Conservation (phyloP, 805 yeast genomes). For the Teunomyces lycoperdinae region DNA sequence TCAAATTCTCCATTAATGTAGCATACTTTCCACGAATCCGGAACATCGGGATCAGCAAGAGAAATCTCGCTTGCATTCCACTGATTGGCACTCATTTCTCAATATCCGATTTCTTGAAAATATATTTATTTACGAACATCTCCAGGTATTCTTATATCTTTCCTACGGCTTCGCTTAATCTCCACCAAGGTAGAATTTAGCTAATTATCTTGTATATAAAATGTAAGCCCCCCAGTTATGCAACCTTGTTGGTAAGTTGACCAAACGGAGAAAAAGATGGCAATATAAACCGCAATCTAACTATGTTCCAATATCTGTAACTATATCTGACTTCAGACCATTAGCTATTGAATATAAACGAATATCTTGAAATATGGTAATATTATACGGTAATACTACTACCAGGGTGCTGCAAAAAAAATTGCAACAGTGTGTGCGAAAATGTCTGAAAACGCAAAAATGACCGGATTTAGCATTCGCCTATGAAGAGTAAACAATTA, state of each 20-base stretch:
- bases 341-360: too few relatives aligned
- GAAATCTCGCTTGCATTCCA: constrained; percentile 1
- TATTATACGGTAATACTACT: background rate
- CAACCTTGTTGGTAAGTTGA: constrained; percentile 2
- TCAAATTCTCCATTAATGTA: constrained; percentile 1
- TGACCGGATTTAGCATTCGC: too few relatives aligned
- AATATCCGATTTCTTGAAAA: background rate
- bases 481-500: too few relatives aligned
- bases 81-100: background rate
- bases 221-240: background rate
- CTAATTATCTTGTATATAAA: background rate
- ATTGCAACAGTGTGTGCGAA: background rate
- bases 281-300: background rate
- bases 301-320: background rate
- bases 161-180: background rate
- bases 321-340: too few relatives aligned
- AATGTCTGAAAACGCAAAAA: background rate
- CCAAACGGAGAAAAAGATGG: too few relatives aligned
- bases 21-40: constrained; percentile 1
- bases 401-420: background rate
- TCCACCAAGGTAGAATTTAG: constrained; percentile 1
- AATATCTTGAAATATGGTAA: background rate
- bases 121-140: background rate
- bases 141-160: background rate
- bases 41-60: constrained; percentile 1